A percentile compares a stretch with the other conserved stretches of the same genome.
Conservation (phyloP, 768 basidiomycete genomes). For the Crucibulum laeve region DNA sequence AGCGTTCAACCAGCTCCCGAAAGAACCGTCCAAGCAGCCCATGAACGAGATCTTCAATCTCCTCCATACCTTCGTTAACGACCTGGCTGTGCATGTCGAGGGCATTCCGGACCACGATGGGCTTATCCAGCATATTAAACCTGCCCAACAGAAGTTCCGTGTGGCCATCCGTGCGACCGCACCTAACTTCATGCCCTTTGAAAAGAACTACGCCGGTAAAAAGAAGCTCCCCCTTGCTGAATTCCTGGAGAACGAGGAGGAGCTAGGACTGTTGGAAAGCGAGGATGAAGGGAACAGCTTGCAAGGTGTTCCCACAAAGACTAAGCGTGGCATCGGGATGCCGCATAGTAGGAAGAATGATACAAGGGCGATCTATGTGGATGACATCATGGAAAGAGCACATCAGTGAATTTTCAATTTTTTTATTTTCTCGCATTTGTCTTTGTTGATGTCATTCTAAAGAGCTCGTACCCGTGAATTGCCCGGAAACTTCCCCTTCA, state of each 20-base stretch:
- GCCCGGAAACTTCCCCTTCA: conserved; percentile 52
- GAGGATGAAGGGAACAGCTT: conserved; percentile 7
- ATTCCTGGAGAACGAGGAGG: conserved; percentile 14
- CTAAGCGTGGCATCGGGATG: not conserved
- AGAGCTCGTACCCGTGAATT: conserved; percentile 62
- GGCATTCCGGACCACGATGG: conserved; percentile 51
- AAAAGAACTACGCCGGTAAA: conserved; percentile 9
- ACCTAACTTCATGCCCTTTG: conserved; percentile 54
- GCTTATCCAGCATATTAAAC: conserved; percentile 51
- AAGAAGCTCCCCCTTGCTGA: conserved; percentile 9
- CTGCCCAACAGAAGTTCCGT: conserved; percentile 43
- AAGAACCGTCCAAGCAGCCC: conserved; percentile 51
- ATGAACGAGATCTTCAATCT: conserved; percentile 50
- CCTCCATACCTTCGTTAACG: conserved; percentile 41
- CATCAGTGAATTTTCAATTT: conserved; percentile 10
- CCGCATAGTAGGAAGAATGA: not conserved
- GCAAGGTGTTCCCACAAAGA: not conserved
- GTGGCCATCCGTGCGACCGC: conserved; percentile 44
- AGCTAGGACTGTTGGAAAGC: conserved; percentile 6
- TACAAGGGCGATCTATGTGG: conserved; percentile 12
- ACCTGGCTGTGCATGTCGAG: conserved; percentile 40
- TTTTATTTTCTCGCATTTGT: not conserved
- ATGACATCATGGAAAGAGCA: conserved; percentile 17
- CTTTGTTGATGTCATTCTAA: not conserved
- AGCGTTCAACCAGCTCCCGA: conserved; percentile 31